Conservation (phyloP, 2,329 filamentous ascomycete species). For the Beauveria medogensis region DNA sequence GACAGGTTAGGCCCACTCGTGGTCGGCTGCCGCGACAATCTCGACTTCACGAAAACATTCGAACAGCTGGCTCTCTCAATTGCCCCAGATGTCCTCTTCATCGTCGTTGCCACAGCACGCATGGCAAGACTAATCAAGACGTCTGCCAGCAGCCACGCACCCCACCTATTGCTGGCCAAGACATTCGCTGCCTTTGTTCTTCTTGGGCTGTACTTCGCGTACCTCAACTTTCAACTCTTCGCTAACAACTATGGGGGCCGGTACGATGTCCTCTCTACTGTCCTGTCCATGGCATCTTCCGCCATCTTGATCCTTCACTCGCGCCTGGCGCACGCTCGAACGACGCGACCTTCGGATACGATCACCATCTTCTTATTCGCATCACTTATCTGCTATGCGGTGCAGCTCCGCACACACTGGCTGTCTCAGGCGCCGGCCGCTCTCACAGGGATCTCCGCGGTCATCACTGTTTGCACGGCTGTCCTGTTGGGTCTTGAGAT, state of each 20-base stretch:
- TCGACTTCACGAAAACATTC: slow-evolving; percentile 9
- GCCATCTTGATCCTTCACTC: neutral
- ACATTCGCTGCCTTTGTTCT: neutral
- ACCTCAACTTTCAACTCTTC: neutral
- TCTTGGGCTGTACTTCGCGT: neutral
- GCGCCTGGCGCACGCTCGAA: neutral
- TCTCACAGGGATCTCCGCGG: neutral
- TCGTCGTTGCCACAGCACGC: neutral
- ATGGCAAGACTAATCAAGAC: neutral
- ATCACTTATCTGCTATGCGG: neutral
- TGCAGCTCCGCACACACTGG: slow-evolving; percentile 2
- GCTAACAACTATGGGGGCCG: neutral
- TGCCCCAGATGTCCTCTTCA: neutral
- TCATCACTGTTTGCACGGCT: neutral
- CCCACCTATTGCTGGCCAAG: neutral
- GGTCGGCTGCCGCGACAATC: slow-evolving; percentile 1
- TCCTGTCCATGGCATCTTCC: neutral
- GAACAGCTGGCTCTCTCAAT: slow-evolving; percentile 1
- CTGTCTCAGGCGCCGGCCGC: neutral
- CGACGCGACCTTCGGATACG: neutral
- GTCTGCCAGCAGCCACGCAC: neutral
- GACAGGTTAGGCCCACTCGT: neutral
- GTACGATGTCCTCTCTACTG: neutral
- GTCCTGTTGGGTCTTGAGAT: neutral
- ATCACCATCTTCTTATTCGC: neutral